phyloP scores from a whole-genome alignment of 495 filamentous ascomycete species.

The Bacidia gigantensis region DNA sequence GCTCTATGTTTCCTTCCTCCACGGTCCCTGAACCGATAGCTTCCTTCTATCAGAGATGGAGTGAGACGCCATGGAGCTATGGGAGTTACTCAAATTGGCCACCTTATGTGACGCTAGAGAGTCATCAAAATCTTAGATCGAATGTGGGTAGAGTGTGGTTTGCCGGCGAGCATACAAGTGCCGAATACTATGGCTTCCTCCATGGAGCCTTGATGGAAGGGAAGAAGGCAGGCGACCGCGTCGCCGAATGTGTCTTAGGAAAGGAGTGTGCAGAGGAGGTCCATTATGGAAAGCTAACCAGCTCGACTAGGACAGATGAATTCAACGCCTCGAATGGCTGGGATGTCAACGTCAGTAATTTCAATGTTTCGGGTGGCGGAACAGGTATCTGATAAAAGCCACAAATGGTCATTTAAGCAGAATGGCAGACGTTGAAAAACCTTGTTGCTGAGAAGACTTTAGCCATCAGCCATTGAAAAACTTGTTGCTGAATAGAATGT shows the following conservation, averaged over 20 bases:
- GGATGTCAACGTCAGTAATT: slow-evolving; percentile 3
- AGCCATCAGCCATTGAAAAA: too few species aligned
- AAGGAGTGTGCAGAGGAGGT: slow-evolving; percentile 9
- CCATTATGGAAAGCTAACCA: slow-evolving; percentile 24
- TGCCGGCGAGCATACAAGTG: slow-evolving; percentile 57
- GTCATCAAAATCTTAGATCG: slow-evolving; percentile 61
- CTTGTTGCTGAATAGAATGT: too few species aligned
- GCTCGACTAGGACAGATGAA: slow-evolving; percentile 19
- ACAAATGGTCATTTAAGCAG: too few species aligned
- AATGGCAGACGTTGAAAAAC: too few species aligned
- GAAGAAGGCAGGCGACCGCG: slow-evolving; percentile 34
- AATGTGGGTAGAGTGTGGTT: slow-evolving; percentile 53
- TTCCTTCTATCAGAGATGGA: slow-evolving; percentile 64
- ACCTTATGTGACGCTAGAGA: slow-evolving; percentile 46
- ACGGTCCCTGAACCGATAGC: slow-evolving; percentile 51
- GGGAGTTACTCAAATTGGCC: slow-evolving; percentile 70
- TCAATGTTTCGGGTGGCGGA: neutral
- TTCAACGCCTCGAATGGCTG: slow-evolving; percentile 25
- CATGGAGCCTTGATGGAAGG: slow-evolving; percentile 57
- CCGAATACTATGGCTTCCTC: slow-evolving; percentile 58
- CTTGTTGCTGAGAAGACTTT: too few species aligned
- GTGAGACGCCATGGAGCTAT: slow-evolving; percentile 47
- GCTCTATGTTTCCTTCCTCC: slow-evolving; percentile 48
- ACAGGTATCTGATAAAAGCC: neutral
- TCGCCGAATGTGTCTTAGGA: slow-evolving; percentile 30